Base-by-base conservation (phyloP, 75 land plant species). In the Pinus albicaulis region DNA sequence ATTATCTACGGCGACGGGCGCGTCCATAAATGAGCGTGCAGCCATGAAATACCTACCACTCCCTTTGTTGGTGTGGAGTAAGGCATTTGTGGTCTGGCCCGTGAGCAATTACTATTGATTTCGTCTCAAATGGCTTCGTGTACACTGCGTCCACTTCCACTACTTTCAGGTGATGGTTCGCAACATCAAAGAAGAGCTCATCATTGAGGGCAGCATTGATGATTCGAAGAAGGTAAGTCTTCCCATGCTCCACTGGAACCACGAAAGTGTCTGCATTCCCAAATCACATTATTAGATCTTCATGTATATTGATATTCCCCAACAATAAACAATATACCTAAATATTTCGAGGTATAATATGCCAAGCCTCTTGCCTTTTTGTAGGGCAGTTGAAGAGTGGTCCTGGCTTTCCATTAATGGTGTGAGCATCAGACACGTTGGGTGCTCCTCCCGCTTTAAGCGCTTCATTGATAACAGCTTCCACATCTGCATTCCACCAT, bases 391-490 rank as follows among this genome's bases (percentile, higher is more conserved):
- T 72, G 79, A 82, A 84, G 10, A 84, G 79, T 22, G 72, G 78
- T 3, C 87, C 86, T 4, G 87, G 87, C n/a, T 76, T 81, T 7
- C 87, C 87, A 79, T 86, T 86, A 28, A 86, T 86, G 57, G 86
- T 86, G 28, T 78, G 80, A 11, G 86, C 82, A 76, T 86, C 86
- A 17, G 87, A 75, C 36, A 76, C 25, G 2, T 83, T 74, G 20
- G 72, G 78, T 15, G 77, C 82, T 75, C 86, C 82, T 24, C 87
- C 86, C 20, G 44, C 19, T 28, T 68, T 70, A 28, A 83, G 22
- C 22, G 79, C 81, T 22, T 79, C 65, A 4, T 58, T 62, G 16
- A 74, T 36, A 13, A 86, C 75, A 52, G 59, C 86, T 73, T 79
- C 86, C 25, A 83, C 82, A 38, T 83, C 59, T 23, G 28, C 44